Evolutionary conservation across 768 basidiomycete species (phyloP).

Genomic region (Pleurotus eryngii): DNA sequence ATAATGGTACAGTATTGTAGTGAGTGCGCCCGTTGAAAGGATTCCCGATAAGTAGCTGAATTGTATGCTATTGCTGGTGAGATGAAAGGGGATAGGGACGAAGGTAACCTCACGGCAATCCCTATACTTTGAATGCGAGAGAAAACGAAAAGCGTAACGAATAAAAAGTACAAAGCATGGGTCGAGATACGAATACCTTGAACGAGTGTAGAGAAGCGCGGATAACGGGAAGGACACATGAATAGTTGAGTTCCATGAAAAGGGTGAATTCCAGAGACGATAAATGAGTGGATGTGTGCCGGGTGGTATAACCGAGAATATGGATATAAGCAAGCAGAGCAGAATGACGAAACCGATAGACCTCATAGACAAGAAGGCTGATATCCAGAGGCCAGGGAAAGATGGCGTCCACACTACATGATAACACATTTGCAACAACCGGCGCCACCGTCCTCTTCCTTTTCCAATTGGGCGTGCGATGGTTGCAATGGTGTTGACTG

Average conservation of each 20-base stretch:
- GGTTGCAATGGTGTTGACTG: constrained; percentile 23
- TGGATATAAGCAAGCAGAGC: not conserved
- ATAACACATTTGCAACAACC: constrained; percentile 83
- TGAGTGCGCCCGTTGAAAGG: not conserved
- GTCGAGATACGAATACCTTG: not conserved
- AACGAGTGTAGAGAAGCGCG: not conserved
- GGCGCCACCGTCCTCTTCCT: constrained; percentile 46
- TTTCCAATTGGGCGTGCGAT: constrained; percentile 27
- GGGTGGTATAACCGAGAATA: not conserved
- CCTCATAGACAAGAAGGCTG: not conserved
- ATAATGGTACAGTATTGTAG: constrained; percentile 7
- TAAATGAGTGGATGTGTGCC: constrained; percentile 1
- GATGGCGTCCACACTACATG: constrained; percentile 48
- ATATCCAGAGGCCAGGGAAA: not conserved
- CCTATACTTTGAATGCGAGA: not conserved
- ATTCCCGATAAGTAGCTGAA: not conserved
- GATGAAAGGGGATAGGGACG: not conserved
- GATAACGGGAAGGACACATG: too few relatives aligned
- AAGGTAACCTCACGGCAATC: constrained; percentile 1
- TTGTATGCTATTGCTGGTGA: constrained; percentile 6
- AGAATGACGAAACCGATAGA: not conserved
- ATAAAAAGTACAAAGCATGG: not conserved
- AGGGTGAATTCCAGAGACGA: not conserved
- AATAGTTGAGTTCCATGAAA: not conserved
- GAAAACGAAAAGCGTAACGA: not conserved